These are phyloP conservation scores for Parachaetomium inaequale DNA, from an alignment of 495 filamentous ascomycete genomes.

Conservation along the genomic window DNA sequence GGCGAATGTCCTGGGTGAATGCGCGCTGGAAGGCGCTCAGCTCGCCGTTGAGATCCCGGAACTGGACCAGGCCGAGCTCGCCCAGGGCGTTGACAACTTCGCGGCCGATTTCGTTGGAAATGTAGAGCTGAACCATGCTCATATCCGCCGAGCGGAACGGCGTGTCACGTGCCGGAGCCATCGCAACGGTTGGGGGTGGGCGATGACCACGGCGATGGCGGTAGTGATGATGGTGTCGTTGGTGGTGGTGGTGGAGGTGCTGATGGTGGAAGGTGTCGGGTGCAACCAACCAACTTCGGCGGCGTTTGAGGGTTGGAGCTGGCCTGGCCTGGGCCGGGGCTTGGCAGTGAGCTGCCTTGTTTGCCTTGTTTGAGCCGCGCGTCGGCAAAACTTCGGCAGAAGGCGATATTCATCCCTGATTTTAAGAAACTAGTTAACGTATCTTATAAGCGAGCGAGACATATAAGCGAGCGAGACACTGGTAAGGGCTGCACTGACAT, in stretches of 20 bases:
- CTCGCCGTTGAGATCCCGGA: slow-evolving; percentile 92
- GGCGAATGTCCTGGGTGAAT: slow-evolving; percentile 94
- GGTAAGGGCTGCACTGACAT: no score
- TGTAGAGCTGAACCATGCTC: slow-evolving; percentile 99
- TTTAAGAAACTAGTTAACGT: no score
- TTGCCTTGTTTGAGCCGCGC: slow-evolving; percentile 13
- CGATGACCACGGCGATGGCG: slow-evolving; percentile 18
- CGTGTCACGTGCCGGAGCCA: slow-evolving; percentile 69
- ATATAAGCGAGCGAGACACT: no score
- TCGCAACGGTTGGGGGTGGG: slow-evolving; percentile 26
- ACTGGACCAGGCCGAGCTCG: slow-evolving; percentile 92
- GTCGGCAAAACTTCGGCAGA: slow-evolving; percentile 17
- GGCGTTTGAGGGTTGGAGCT: slow-evolving; percentile 11
- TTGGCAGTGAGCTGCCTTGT: not conserved
- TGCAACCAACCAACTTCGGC: slow-evolving; percentile 5
- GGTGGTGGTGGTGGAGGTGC: not conserved
- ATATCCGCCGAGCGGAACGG: slow-evolving; percentile 99
- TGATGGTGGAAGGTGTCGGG: not conserved
- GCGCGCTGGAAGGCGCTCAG: slow-evolving; percentile 92
- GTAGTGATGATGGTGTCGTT: slow-evolving; percentile 1
- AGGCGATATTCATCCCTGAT: not conserved
- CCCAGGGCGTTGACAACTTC: slow-evolving; percentile 96
- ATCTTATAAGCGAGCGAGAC: no score
- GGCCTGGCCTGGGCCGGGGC: not conserved
- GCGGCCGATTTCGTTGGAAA: slow-evolving; percentile 95